Conservation (phyloP, 805 yeast genomes). For the Ogataea angusta region DNA sequence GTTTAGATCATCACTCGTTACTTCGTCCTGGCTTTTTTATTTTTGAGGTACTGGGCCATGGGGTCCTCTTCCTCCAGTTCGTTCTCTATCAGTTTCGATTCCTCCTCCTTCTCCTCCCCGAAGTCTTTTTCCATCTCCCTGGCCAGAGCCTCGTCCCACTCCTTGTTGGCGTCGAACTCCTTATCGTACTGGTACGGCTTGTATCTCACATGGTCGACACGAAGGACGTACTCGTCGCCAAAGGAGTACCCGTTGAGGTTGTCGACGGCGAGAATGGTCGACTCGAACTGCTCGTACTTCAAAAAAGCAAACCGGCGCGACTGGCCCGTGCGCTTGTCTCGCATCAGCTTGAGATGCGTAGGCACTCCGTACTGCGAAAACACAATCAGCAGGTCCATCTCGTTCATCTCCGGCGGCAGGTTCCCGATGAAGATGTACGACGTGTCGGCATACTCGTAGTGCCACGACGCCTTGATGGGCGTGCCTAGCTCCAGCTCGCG, state of each 20-base stretch:
- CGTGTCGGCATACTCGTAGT: conserved; percentile 72
- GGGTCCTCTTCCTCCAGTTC: conserved; percentile 32
- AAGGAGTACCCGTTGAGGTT: conserved; percentile 66
- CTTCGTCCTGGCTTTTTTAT: conserved; percentile 4
- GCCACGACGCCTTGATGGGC: conserved; percentile 78
- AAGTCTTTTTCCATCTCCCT: conserved; percentile 47
- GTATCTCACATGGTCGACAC: conserved; percentile 73
- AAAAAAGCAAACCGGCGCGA: conserved; percentile 77
- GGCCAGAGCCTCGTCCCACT: conserved; percentile 28
- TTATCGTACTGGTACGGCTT: conserved; percentile 41
- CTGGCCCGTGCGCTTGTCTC: conserved; percentile 63
- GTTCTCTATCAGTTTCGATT: conserved; percentile 1
- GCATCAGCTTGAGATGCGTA: conserved; percentile 62
- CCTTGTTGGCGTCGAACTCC: conserved; percentile 44
- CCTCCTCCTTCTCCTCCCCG: conserved; percentile 36
- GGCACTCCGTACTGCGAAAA: conserved; percentile 92
- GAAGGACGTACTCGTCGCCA: conserved; percentile 44
- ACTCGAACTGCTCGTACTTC: conserved; percentile 77
- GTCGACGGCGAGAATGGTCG: conserved; percentile 83
- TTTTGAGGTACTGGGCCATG: conserved; percentile 31
- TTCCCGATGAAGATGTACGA: conserved; percentile 78
- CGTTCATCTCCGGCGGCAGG: conserved; percentile 60
- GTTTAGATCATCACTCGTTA: conserved; percentile 1
- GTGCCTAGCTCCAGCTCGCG: conserved; percentile 63
- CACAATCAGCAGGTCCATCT: conserved; percentile 69